Percentiles rank a stretch among this genome's conserved stretches.
These are phyloP conservation scores for Diaporthe australafricana DNA, from an alignment of 2,329 filamentous ascomycete genomes.

Conservation along the genomic window DNA sequence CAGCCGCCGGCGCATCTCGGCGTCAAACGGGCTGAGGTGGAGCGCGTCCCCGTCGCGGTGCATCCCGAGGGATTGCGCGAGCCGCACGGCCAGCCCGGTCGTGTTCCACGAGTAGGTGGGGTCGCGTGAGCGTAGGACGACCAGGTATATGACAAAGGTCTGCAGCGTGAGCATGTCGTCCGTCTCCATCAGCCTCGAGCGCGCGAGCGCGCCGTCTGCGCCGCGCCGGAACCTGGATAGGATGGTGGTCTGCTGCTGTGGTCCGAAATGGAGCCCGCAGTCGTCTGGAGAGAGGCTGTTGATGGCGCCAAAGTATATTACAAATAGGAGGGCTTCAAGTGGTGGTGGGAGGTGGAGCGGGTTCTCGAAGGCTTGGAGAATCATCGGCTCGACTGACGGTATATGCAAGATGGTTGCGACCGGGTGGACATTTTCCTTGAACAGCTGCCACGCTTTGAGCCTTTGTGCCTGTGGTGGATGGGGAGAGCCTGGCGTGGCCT, in stretches of 20 bases:
- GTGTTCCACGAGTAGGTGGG: constrained; percentile 53
- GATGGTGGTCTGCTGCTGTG: neutral
- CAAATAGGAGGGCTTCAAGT: constrained; percentile 60
- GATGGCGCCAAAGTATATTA: constrained; percentile 47
- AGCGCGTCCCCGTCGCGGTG: constrained; percentile 57
- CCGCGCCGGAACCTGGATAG: constrained; percentile 48
- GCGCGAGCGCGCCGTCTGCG: constrained; percentile 66
- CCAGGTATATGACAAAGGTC: constrained; percentile 67
- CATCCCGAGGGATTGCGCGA: constrained; percentile 57
- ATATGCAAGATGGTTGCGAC: constrained; percentile 8
- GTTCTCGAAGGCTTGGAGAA: constrained; percentile 9
- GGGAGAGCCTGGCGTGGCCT: neutral
- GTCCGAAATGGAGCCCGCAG: constrained; percentile 40
- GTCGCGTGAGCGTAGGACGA: constrained; percentile 58
- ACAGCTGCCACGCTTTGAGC: neutral
- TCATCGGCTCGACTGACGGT: constrained; percentile 8
- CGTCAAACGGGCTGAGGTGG: constrained; percentile 61
- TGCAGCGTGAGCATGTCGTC: constrained; percentile 69
- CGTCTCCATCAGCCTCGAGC: constrained; percentile 67
- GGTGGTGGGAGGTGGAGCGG: constrained; percentile 42
- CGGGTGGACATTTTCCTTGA: neutral
- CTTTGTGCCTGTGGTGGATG: neutral
- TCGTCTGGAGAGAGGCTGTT: constrained; percentile 51
- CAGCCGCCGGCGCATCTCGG: constrained; percentile 63
- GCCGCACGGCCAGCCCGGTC: constrained; percentile 57